A percentile compares a stretch with the other conserved stretches of the same genome.
phyloP scores from a whole-genome alignment of 139 green algal species.

The Coelastrella sp. region DNA sequence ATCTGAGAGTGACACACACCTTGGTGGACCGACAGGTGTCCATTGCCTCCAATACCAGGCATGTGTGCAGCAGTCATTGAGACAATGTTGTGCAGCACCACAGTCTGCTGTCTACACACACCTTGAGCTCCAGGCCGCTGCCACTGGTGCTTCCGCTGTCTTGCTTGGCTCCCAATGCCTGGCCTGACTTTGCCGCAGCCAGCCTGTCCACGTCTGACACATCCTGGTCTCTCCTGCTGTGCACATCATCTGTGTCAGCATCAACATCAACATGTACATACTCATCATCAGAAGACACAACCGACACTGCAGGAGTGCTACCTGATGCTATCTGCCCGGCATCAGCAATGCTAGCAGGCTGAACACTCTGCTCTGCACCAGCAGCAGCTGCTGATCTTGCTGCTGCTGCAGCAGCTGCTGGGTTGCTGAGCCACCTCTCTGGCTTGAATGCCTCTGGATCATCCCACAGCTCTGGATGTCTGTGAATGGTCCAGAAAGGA shows the following conservation, averaged over 20 bases:
- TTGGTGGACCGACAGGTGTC: neutral
- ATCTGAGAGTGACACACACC: neutral
- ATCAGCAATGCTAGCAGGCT: neutral
- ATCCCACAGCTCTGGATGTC: conserved; percentile 37
- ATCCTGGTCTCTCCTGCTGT: conserved; percentile 10
- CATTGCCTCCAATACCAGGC: too few species aligned
- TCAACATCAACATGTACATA: conserved; percentile 27
- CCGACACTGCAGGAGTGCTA: neutral
- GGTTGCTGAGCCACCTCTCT: conserved; percentile 46
- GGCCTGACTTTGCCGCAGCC: neutral
- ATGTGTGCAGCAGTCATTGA: too few species aligned
- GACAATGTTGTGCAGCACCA: too few species aligned
- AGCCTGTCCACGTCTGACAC: neutral
- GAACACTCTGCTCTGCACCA: neutral
- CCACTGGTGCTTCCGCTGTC: conserved; percentile 6
- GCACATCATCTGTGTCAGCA: neutral
- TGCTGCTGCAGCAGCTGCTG: neutral
- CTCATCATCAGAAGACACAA: conserved; percentile 10
- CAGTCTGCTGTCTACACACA: neutral
- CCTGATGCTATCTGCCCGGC: neutral
- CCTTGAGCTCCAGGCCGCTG: conserved; percentile 38
- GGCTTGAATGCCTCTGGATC: conserved; percentile 45
- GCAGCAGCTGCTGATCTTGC: neutral
- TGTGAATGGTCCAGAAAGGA: conserved; percentile 47
- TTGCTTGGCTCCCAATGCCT: too few species aligned